phyloP scores from a whole-genome alignment of 176 grass and related monocot genomes.

The Aegilops bicornis region DNA sequence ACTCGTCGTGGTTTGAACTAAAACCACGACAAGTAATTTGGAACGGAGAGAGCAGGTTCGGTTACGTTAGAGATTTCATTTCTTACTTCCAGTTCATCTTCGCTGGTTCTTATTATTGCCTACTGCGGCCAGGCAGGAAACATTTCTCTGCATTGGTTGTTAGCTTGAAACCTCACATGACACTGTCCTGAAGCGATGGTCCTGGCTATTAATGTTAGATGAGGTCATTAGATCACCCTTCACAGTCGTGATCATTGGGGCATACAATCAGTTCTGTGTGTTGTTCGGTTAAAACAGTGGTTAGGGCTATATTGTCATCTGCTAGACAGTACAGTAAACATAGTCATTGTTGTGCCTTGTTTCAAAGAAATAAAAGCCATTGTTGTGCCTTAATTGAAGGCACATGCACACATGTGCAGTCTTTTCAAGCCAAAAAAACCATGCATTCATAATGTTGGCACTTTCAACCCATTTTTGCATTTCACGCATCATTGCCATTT shows the following conservation, averaged over 20 bases:
- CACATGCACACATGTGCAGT: not conserved
- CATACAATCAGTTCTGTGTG: not conserved
- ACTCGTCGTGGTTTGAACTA: too few relatives aligned
- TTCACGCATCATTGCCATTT: not conserved
- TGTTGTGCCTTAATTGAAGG: not conserved
- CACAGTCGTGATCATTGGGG: constrained; percentile 1
- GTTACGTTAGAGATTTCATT: not conserved
- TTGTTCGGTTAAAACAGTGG: not conserved
- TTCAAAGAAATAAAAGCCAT: not conserved
- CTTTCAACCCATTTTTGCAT: not conserved
- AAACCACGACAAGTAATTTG: too few relatives aligned
- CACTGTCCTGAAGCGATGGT: constrained; percentile 20
- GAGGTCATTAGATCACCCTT: constrained; percentile 3
- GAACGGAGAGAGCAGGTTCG: not conserved
- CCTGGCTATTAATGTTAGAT: constrained; percentile 23
- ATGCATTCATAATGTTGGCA: not conserved
- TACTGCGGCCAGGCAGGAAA: constrained; percentile 13
- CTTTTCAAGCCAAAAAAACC: not conserved
- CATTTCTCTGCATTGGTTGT: constrained; percentile 16
- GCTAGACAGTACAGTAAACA: not conserved
- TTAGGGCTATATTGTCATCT: not conserved
- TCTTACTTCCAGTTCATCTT: not conserved
- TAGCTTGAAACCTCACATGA: constrained; percentile 25
- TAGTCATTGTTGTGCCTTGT: not conserved
- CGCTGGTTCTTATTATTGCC: not conserved